phyloP scores from a whole-genome alignment of 1,284 basidiomycete species.

The Mycena citricolor region DNA sequence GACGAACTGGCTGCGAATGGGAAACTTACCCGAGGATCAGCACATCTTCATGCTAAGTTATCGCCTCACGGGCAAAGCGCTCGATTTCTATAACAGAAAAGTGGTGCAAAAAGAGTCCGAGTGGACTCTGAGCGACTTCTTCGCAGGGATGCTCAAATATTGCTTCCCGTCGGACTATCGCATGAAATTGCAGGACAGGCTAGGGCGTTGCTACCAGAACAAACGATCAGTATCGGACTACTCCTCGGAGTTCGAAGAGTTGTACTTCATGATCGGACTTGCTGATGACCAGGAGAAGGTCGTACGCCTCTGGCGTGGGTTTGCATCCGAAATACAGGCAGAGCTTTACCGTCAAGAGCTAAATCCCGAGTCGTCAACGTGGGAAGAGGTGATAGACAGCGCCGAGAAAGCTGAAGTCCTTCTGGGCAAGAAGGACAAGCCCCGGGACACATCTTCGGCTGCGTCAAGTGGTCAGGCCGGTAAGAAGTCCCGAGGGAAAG shows the following conservation, averaged over 20 bases:
- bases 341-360: background rate
- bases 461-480: too few species aligned
- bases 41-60: constrained; percentile 1
- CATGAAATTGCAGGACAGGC: constrained; percentile 14
- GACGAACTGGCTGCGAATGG: background rate
- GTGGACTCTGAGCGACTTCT: background rate
- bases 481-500: too few species aligned
- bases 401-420: constrained; percentile 4
- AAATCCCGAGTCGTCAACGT: constrained; percentile 1
- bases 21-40: background rate
- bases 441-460: too few species aligned
- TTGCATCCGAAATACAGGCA: background rate
- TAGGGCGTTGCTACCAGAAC: background rate
- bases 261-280: constrained; percentile 6
- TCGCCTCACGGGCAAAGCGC: background rate
- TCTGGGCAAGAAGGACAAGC: too few species aligned
- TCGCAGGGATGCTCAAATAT: constrained; percentile 40
- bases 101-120: background rate
- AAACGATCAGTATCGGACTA: background rate
- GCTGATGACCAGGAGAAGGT: constrained; percentile 4
- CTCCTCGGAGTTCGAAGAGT: constrained; percentile 2
- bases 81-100: background rate
- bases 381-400: background rate
- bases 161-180: constrained; percentile 43
- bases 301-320: constrained; percentile 1